Base-by-base conservation (phyloP, 2,329 filamentous ascomycete species). In the Pseudogymnoascus sp. region DNA sequence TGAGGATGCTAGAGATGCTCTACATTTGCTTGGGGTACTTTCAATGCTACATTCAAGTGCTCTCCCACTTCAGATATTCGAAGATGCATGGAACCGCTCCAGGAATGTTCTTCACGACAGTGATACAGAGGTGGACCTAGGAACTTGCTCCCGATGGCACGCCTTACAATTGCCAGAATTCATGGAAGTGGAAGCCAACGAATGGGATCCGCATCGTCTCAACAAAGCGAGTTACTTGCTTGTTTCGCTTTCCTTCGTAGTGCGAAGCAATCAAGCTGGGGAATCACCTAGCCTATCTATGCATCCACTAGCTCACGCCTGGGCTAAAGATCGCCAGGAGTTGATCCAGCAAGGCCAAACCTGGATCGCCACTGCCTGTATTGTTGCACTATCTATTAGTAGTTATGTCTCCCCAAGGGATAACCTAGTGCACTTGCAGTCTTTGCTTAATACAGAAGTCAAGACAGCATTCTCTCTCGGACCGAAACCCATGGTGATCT, bases 271-370 rank as follows among this genome's bases (percentile, higher is more conserved):
- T 14, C 1, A 62, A 23, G 37, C 67, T 14, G 28, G 16, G 9
- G 63, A 62, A 3, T 62, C 8, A 6, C 9, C 59, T 3, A 61
- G 62, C 43, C 59, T 76, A 25, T 73, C 73, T 21, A 75, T 75
- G 66, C 74, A 77, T 64, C 72, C 72, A 6, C 67, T 77, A 1
- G 69, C 72, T 11, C 75, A 77, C 62, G 68, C 72, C 2, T 76
- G 73, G 74, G 72, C 72, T 16, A 69, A 67, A 53, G 72, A 74
- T 59, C 69, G 72, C 8, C 68, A 70, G 62, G 59, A 65, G 23
- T 31, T 65, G 46, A 28, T 1, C n/a, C 28, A 34, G 28, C 49
- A 56, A 12, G 2, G 6, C 5, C 3, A 18, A 21, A 18, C 61
- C 62, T 68, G 63, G 65, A 63, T 68, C n/a, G 12, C 49, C 31